Evolutionary conservation across 2,329 filamentous ascomycete species (phyloP).

Genomic region (Fusarium zealandicum): DNA sequence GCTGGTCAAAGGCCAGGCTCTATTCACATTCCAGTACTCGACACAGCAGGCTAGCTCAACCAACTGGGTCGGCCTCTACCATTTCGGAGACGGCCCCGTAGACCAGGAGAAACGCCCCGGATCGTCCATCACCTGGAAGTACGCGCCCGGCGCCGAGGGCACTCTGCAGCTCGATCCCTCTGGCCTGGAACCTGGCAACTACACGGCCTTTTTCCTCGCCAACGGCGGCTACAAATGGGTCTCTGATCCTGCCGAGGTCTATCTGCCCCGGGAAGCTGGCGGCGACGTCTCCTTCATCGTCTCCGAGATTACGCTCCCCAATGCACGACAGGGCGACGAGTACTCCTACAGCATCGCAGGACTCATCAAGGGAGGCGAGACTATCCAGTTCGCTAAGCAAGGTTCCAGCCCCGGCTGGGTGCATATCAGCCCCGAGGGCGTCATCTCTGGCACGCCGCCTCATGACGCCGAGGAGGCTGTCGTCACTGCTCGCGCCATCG

Average conservation of each 20-base stretch:
- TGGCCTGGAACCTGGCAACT: conserved; percentile 42
- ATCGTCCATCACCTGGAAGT: conserved; percentile 46
- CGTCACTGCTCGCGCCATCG: conserved; percentile 42
- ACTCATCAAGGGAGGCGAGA: conserved; percentile 41
- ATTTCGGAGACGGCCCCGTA: conserved; percentile 46
- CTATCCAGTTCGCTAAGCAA: conserved; percentile 41
- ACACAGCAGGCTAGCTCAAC: conserved; percentile 38
- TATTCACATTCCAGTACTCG: conserved; percentile 48
- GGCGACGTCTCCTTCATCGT: conserved; percentile 43
- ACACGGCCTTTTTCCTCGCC: conserved; percentile 49
- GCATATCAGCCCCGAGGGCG: conserved; percentile 43
- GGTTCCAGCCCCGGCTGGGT: conserved; percentile 44
- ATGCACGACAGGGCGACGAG: conserved; percentile 45
- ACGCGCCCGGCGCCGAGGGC: conserved; percentile 41
- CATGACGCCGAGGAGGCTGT: conserved; percentile 23
- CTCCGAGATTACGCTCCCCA: conserved; percentile 44
- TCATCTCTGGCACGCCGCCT: conserved; percentile 47
- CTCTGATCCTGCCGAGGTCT: conserved; percentile 44
- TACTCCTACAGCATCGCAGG: conserved; percentile 46
- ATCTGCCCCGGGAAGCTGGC: conserved; percentile 25
- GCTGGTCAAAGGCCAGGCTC: conserved; percentile 19
- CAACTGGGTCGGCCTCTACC: conserved; percentile 52
- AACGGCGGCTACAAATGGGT: conserved; percentile 48
- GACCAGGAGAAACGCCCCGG: conserved; percentile 40
- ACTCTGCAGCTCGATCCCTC: conserved; percentile 37